These are phyloP conservation scores for Circinella umbellata DNA, from an alignment of 371 early-diverging fungal genomes.

Conservation along the genomic window DNA sequence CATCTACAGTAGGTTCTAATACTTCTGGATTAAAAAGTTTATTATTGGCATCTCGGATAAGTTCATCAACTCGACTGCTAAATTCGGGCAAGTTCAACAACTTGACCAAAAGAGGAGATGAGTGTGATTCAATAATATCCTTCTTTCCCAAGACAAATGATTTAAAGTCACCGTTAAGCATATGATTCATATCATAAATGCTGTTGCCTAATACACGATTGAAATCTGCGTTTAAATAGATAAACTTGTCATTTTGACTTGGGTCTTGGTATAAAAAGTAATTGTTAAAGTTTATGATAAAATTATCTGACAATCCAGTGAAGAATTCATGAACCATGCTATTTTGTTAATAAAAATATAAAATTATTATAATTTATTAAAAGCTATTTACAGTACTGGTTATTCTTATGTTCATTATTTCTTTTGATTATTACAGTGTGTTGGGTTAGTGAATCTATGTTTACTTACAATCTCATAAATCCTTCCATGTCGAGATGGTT, in stretches of 20 bases:
- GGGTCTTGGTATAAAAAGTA: slow-evolving; percentile 28
- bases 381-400: background rate
- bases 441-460: background rate
- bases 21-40: background rate
- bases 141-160: background rate
- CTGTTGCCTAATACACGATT: slow-evolving; percentile 9
- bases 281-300: slow-evolving; percentile 24
- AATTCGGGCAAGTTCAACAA: slow-evolving; percentile 1
- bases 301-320: slow-evolving; percentile 22
- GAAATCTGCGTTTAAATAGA: slow-evolving; percentile 14
- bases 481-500: slow-evolving; percentile 20
- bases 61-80: slow-evolving; percentile 2
- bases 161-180: slow-evolving; percentile 5
- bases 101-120: slow-evolving; percentile 2
- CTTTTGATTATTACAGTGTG: too few relatives aligned
- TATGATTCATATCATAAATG: slow-evolving; percentile 7
- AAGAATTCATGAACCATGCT: slow-evolving; percentile 32
- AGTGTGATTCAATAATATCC: background rate
- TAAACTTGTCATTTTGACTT: slow-evolving; percentile 2
- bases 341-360: background rate
- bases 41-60: background rate
- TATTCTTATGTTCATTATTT: too few relatives aligned
- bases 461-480: slow-evolving; percentile 25
- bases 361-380: background rate
- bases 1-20: slow-evolving; percentile 19